Conservation (phyloP, 129 eudicot genomes). For the Ambrosia trifida region DNA sequence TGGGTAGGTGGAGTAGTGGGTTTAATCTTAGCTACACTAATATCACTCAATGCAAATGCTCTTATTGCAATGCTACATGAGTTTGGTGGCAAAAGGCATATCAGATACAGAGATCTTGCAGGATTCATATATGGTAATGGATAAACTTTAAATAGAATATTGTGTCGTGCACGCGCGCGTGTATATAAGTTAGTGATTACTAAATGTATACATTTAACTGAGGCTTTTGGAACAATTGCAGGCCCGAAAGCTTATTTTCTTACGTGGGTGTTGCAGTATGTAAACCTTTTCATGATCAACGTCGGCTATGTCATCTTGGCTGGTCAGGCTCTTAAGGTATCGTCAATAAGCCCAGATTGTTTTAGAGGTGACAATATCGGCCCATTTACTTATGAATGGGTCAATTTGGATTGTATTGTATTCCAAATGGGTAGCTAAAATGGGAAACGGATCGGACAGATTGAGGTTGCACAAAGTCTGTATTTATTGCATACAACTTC, state of each 20-base stretch:
- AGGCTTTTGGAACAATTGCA: constrained; percentile 38
- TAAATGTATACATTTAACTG: constrained; percentile 16
- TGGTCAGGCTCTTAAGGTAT: constrained; percentile 88
- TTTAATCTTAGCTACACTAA: constrained; percentile 58
- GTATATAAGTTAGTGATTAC: background rate
- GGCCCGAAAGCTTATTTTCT: constrained; percentile 76
- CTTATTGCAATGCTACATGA: constrained; percentile 92
- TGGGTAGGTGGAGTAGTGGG: constrained; percentile 94
- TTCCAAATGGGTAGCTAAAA: background rate
- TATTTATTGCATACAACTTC: background rate
- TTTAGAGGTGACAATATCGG: background rate
- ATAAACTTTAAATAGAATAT: background rate
- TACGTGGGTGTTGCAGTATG: constrained; percentile 83
- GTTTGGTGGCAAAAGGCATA: constrained; percentile 89
- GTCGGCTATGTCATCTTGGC: constrained; percentile 85
- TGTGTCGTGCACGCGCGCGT: background rate
- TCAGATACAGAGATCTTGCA: constrained; percentile 97
- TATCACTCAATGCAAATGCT: constrained; percentile 79
- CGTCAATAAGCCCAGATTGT: background rate
- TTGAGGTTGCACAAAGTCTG: background rate
- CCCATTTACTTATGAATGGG: background rate
- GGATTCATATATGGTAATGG: constrained; percentile 83
- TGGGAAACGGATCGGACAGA: background rate
- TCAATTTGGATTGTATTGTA: background rate
- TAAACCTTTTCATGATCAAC: constrained; percentile 87